These are phyloP conservation scores for Cyberlindnera xylosilytica DNA, from an alignment of 805 yeast species.

Conservation along the genomic window DNA sequence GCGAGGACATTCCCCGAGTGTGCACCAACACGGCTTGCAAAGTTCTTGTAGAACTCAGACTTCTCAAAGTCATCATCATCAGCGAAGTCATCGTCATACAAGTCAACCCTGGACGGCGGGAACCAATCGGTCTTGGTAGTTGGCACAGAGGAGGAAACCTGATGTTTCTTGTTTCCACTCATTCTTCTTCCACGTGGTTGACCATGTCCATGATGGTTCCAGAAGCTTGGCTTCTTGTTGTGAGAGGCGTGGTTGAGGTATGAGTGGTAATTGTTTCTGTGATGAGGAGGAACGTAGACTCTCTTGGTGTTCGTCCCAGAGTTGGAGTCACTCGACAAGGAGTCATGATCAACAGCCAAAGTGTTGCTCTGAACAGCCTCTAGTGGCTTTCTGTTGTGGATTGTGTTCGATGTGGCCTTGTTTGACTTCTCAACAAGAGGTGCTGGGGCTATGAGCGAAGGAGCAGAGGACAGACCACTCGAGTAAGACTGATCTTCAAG, in stretches of 20 bases:
- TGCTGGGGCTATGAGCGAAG: slow-evolving; percentile 21
- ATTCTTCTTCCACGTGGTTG: slow-evolving; percentile 18
- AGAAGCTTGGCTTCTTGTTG: slow-evolving; percentile 18
- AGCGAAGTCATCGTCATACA: slow-evolving; percentile 20
- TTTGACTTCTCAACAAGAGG: slow-evolving; percentile 4
- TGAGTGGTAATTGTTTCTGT: slow-evolving; percentile 32
- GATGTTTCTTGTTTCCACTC: slow-evolving; percentile 17
- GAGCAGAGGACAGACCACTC: slow-evolving; percentile 26
- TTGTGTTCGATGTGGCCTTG: slow-evolving; percentile 14
- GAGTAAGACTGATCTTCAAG: slow-evolving; percentile 19
- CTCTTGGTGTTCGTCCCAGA: slow-evolving; percentile 20
- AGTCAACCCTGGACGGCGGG: slow-evolving; percentile 13
- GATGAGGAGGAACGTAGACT: slow-evolving; percentile 52
- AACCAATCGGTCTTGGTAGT: slow-evolving; percentile 33
- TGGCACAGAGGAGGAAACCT: slow-evolving; percentile 36
- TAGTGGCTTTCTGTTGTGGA: slow-evolving; percentile 10
- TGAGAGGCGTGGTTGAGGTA: slow-evolving; percentile 1
- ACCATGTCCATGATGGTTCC: slow-evolving; percentile 12
- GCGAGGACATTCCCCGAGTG: slow-evolving; percentile 3
- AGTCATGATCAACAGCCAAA: not conserved
- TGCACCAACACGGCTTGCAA: slow-evolving; percentile 25
- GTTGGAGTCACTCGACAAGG: slow-evolving; percentile 8
- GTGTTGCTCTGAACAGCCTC: not conserved
- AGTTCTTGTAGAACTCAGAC: slow-evolving; percentile 18
- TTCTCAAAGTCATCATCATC: slow-evolving; percentile 27